Evolutionary conservation across 2,329 filamentous ascomycete species (phyloP), one percentile per base, ranked within the genome.

Genomic region (Fusarium pilosicola): DNA sequence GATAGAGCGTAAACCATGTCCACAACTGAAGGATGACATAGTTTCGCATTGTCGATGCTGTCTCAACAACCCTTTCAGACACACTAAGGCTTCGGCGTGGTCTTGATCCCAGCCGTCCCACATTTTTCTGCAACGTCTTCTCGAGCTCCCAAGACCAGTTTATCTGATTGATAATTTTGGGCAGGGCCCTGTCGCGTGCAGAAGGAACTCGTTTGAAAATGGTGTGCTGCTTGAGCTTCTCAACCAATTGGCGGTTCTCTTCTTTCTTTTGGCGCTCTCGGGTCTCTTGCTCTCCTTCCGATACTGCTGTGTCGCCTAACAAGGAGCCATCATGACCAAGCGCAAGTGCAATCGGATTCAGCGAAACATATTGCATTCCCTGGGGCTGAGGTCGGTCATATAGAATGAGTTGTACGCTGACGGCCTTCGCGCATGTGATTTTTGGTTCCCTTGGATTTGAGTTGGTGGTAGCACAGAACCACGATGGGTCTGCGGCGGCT

Each of bases 81-180:
- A 99, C 96, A 81, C 96, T 99, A 72, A 97, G 88, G 61, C 92
- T 92, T 73, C 96, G 90, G 82, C 95, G 95, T 52, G 91, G 90
- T 39, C 96, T 90, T 42, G 93, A 90, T 2, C 95, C 93, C 55
- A 99, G 91, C 42, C 96, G 87, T n/a, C 92, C 91, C 48, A 95
- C 93, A 77, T 98, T 99, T 80, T 93, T 96, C 77, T 97, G 94
- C 75, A 99, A 86, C 44, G 97, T 86, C 75, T 91, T 88, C 71
- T 96, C 92, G 65, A 99, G 87, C 82, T 99, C 97, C 85, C 92
- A 95, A 0, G 95, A 94, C 87, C 96, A 99, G 79, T 99, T 99
- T 80, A 98, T 93, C 83, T 98, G 96, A 77, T 95, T 94, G 74
- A 98, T 89, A 66, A 98, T 95, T 64, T 90, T 90, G 9, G 92